These are phyloP conservation scores for Paraphoma sp. DNA, from an alignment of 2,329 filamentous ascomycete species.

Conservation along the genomic window DNA sequence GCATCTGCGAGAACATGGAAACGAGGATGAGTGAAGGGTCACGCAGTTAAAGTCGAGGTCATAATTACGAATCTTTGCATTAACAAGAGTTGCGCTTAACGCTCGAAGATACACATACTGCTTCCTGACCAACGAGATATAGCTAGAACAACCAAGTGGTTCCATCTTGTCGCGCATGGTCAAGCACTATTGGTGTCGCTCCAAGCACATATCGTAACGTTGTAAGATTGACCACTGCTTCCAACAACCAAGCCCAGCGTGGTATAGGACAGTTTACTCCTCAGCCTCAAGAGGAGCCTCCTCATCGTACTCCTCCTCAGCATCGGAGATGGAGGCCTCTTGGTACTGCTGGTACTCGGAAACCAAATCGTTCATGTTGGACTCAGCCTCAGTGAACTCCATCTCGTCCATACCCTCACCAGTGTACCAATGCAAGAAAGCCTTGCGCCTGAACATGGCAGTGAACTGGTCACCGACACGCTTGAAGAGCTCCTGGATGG, in stretches of 20 bases:
- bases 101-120: constrained; percentile 31
- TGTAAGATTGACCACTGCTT: background rate
- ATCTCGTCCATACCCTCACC: constrained; percentile 99
- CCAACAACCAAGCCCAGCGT: constrained; percentile 26
- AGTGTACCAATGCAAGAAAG: constrained; percentile 99
- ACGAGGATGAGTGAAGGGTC: background rate
- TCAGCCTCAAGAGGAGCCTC: constrained; percentile 77
- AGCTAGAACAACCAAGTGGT: constrained; percentile 17
- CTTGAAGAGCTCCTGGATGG: constrained; percentile 99
- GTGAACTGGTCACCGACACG: constrained; percentile 99
- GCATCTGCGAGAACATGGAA: constrained; percentile 12
- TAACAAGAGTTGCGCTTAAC: constrained; percentile 44
- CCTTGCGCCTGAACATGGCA: constrained; percentile 99
- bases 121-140: constrained; percentile 2
- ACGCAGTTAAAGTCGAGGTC: background rate
- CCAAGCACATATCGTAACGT: constrained; percentile 22
- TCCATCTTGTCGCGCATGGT: constrained; percentile 15
- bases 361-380: constrained; percentile 99
- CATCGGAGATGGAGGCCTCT: constrained; percentile 96
- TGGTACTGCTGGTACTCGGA: constrained; percentile 99
- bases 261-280: constrained; percentile 55
- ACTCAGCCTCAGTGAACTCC: constrained; percentile 99
- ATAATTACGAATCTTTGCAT: constrained; percentile 34
- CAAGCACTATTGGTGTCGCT: constrained; percentile 24
- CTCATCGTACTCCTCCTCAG: constrained; percentile 94